Evolutionary conservation across 129 eudicot genomes (phyloP).

Genomic region (Mikania micrantha): DNA sequence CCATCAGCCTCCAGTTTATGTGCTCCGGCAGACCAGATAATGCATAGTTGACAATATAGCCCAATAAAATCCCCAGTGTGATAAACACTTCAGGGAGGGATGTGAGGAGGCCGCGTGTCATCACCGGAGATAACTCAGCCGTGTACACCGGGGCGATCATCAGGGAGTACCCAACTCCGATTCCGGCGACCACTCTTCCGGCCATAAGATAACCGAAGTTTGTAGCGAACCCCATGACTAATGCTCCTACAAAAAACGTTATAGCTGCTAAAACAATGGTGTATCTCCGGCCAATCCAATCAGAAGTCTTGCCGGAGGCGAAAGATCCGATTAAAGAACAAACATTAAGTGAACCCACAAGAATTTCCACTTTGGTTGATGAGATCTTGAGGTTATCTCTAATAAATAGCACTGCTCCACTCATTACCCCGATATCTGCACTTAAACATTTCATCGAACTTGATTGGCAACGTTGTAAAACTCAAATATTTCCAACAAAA

Average conservation of each 20-base stretch:
- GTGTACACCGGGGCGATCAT: conserved; percentile 93
- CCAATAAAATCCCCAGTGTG: conserved; percentile 60
- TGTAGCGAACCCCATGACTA: conserved; percentile 78
- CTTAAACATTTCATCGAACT: conserved; percentile 11
- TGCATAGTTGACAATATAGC: conserved; percentile 51
- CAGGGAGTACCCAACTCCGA: conserved; percentile 82
- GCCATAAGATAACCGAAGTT: conserved; percentile 58
- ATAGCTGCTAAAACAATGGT: conserved; percentile 71
- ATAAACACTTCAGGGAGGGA: conserved; percentile 85
- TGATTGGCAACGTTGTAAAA: not conserved
- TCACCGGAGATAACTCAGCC: conserved; percentile 73
- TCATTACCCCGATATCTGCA: conserved; percentile 89
- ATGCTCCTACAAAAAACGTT: conserved; percentile 60
- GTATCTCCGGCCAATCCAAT: conserved; percentile 78
- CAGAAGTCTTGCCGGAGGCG: conserved; percentile 79
- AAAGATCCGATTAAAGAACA: conserved; percentile 68
- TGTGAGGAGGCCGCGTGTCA: conserved; percentile 78
- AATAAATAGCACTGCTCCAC: conserved; percentile 74
- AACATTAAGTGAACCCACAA: conserved; percentile 67
- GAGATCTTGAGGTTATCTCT: conserved; percentile 56
- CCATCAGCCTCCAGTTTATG: conserved; percentile 74
- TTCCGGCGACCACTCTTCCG: conserved; percentile 77
- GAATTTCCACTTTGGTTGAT: conserved; percentile 47
- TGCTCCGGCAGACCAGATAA: conserved; percentile 39
- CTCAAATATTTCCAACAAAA: not conserved